Base-by-base conservation (phyloP, 202 grass and related monocot species). In the Setaria viridis region DNA sequence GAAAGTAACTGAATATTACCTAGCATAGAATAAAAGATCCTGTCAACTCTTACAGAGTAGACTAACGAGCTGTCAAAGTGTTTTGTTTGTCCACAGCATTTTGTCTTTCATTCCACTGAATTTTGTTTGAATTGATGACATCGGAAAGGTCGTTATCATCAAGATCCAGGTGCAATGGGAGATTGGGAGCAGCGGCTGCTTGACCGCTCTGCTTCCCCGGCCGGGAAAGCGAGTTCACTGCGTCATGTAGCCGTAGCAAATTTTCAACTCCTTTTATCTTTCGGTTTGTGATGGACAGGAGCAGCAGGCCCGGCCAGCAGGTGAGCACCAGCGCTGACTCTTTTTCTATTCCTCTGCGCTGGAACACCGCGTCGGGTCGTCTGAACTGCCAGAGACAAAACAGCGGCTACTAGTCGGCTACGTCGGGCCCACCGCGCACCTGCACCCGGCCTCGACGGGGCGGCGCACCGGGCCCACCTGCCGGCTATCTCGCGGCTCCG, bases 341-440 rank as follows among this genome's bases (percentile, higher is more conserved):
- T 48, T 13, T 76, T 46, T 41, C 17, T 64, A 70, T 64, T 55
- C 17, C 3, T 45, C 58, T 60, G 79, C 47, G 56, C 65, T 77
- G 83, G 79, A 85, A 86, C 78, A 50, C 54, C 88, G 78, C 88
- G 83, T 78, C 41, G 47, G 65, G 72, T 82, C 63, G 71, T 25
- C 78, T 25, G 25, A 25, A 25, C 25, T 21, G 82, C 19, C 77
- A 49, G 51, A n/a, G 62, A 64, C 64, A n/a, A 48, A 14, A 42
- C 41, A 25, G 49, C 41, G 32, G 49, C 60, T 15, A 50, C 9
- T 12, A 12, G 48, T 50, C 41, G 42, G 49, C 60, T 33, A 21
- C 6, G 3, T 0, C 4, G 21, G 87, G 70, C 82, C 82, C 69
- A 75, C 60, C 9, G 70, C 87, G 62, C 69, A 68, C 60, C 13